Base-by-base conservation (phyloP, 2,329 filamentous ascomycete species). In the Monilinia vaccinii-corymbosi region DNA sequence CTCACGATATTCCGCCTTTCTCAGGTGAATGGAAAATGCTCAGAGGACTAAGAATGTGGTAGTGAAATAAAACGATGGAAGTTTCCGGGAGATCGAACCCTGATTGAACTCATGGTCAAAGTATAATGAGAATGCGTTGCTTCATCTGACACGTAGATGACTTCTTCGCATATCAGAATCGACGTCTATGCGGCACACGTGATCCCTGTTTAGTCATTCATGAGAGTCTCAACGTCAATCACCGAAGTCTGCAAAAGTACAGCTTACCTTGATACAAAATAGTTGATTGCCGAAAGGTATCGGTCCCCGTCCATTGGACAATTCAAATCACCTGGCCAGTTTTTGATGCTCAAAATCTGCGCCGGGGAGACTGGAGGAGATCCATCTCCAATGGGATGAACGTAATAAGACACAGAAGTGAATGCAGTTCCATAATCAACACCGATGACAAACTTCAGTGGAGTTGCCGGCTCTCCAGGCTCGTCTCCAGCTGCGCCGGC, bases 101-200 rank as follows among this genome's bases (percentile, higher is more conserved):
- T 56, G 62, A 32, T 65, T 65, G 28, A 47, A 25, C 6, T 40
- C 34, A 44, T 66, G 44, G 3, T 21, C n/a, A 56, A 14, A 18
- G 31, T 18, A 47, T 57, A 63, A 48, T 64, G 53, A 10, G 61
- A 60, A 40, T 62, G 36, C 0, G 56, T 64, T 3, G 47, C 48
- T 3, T 47, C 14, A 45, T 65, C 65, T 3, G 56, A 58, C 11
- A 65, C 61, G 36, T 60, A 64, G 6, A 67, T 42, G 1, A 64
- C 16, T 31, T 67, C 65, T 49, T 67, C 62, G 38, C 64, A 67
- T 8, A 49, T 38, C 5, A 67, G 25, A 61, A 62, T 28, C 14
- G 2, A 25, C 61, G 44, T 8, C 45, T 53, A 13, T 63, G 34
- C 9, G 34, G 34, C 2, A 53, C 21, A 28, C n/a, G 21, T 28